Evolutionary conservation across 2,329 filamentous ascomycete species (phyloP).

Genomic region (Xylaria sp.): DNA sequence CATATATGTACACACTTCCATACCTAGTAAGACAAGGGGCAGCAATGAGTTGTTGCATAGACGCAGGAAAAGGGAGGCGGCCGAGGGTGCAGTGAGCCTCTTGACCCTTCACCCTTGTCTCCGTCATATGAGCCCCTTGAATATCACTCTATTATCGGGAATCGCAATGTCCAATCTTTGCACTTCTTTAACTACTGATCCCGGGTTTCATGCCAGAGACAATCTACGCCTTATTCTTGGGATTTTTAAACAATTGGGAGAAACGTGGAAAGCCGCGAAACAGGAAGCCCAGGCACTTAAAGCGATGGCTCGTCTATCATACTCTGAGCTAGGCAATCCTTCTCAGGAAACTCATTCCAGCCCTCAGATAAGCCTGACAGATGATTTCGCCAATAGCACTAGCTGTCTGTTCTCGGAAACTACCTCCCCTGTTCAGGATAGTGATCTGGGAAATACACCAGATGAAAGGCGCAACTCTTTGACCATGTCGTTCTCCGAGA

Average conservation of each 20-base stretch:
- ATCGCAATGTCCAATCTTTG: conserved; percentile 11
- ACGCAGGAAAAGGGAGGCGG: neutral
- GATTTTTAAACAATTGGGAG: conserved; percentile 1
- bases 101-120: conserved; percentile 1
- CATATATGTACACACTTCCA: conserved; percentile 4
- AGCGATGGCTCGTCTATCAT: conserved; percentile 3
- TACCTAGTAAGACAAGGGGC: neutral
- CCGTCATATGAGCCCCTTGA: conserved; percentile 6
- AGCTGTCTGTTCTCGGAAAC: neutral
- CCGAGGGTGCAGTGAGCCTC: conserved; percentile 9
- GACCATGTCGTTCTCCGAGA: neutral
- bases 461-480: neutral
- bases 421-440: neutral
- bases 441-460: neutral
- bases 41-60: neutral
- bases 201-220: neutral
- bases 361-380: neutral
- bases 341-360: neutral
- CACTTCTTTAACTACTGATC: neutral
- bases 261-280: neutral
- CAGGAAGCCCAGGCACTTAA: neutral
- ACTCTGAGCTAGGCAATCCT: neutral
- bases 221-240: conserved; percentile 3
- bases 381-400: neutral
- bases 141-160: neutral